Evolutionary conservation across 352 stramenopile genomes (phyloP).

Genomic region (Globisporangium mamillatum): DNA sequence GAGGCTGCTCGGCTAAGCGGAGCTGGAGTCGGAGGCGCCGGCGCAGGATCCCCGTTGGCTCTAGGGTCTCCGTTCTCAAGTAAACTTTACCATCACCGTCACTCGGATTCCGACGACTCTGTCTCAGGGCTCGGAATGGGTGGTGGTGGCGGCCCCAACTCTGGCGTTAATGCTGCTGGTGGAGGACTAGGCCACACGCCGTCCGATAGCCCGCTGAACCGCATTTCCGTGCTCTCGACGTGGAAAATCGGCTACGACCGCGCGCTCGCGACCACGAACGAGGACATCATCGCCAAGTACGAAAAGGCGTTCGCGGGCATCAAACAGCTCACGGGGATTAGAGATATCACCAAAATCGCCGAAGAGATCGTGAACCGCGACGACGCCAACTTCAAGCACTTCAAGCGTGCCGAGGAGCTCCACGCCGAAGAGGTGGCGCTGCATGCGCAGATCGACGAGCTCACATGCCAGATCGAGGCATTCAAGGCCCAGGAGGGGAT

Average conservation of each 20-base stretch:
- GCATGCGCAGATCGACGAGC: conserved; percentile 44
- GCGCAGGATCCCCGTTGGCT: background rate
- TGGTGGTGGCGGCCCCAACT: background rate
- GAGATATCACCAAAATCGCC: conserved; percentile 48
- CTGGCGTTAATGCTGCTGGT: background rate
- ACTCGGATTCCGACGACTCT: background rate
- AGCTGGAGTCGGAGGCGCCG: background rate
- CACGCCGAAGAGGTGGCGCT: conserved; percentile 54
- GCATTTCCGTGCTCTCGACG: conserved; percentile 51
- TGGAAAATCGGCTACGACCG: conserved; percentile 79
- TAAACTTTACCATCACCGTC: background rate
- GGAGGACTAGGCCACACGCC: background rate
- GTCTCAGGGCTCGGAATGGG: background rate
- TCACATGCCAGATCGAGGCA: conserved; percentile 48
- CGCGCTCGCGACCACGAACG: conserved; percentile 43
- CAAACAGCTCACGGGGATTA: conserved; percentile 46
- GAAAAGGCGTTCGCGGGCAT: conserved; percentile 64
- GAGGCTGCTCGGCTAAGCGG: conserved; percentile 21
- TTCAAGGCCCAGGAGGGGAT: conserved; percentile 70
- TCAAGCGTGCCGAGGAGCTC: conserved; percentile 70
- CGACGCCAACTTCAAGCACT: conserved; percentile 81
- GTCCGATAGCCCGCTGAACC: conserved; percentile 42
- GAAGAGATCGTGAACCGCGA: conserved; percentile 54
- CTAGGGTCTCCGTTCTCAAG: background rate
- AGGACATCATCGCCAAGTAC: conserved; percentile 53